A percentile compares a stretch with the other conserved stretches of the same genome.
phyloP scores from a whole-genome alignment of 306 rosid genomes.

The Begonia peltatifolia region DNA sequence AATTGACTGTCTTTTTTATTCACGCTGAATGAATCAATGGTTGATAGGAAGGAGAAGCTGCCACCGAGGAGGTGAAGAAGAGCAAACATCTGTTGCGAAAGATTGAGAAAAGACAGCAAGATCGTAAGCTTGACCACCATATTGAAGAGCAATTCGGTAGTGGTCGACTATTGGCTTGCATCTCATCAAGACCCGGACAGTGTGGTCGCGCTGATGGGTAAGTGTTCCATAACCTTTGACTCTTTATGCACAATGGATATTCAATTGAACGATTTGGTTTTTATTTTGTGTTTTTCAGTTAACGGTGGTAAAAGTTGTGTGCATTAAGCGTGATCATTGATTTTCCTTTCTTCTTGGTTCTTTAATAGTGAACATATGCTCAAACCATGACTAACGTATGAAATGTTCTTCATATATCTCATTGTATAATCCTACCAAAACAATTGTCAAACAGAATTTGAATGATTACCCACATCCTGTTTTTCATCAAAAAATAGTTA shows the following conservation, averaged over 20 bases:
- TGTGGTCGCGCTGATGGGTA: conserved; percentile 50
- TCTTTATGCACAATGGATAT: not conserved
- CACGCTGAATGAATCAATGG: not conserved
- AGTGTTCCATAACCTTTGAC: not conserved
- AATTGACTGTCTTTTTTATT: not conserved
- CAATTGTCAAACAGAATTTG: too few species aligned
- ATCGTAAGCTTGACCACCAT: conserved; percentile 25
- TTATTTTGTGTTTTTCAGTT: too few species aligned
- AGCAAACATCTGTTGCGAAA: conserved; percentile 33
- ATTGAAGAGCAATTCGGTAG: conserved; percentile 39
- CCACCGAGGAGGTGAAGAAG: conserved; percentile 31
- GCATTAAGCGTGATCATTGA: too few species aligned
- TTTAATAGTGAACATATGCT: too few species aligned
- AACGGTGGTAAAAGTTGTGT: too few species aligned
- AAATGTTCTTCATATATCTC: too few species aligned
- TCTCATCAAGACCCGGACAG: conserved; percentile 42
- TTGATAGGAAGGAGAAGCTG: conserved; percentile 25
- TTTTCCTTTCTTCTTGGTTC: too few species aligned
- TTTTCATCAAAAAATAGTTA: too few species aligned
- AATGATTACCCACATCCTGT: too few species aligned
- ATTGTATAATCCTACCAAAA: too few species aligned
- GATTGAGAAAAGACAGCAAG: conserved; percentile 27
- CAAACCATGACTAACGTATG: too few species aligned
- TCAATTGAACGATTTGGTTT: too few species aligned
- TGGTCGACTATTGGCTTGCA: conserved; percentile 38